Percentiles rank a stretch among this genome's conserved stretches.
Evolutionary conservation across 192 early-diverging fungal species (phyloP).

Genomic region (Coemansia sp.): DNA sequence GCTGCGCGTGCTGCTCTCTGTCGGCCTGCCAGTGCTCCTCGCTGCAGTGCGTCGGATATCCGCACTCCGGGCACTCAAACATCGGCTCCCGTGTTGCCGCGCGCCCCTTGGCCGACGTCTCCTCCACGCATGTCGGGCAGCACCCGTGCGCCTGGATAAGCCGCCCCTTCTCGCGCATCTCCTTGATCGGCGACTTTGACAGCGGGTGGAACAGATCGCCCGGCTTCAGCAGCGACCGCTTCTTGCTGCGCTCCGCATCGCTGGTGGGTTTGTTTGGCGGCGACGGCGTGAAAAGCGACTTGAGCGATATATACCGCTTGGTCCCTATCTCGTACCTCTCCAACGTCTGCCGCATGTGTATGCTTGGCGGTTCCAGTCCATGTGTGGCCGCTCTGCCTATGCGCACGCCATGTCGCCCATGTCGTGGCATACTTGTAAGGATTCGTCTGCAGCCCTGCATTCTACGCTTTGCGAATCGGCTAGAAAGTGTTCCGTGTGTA

Average conservation of each 20-base stretch:
- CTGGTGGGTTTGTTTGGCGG: conserved; percentile 19
- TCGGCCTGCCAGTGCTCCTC: conserved; percentile 67
- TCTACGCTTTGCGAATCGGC: background rate
- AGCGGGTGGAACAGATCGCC: conserved; percentile 71
- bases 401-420: background rate
- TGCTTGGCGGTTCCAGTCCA: background rate
- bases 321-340: background rate
- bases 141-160: conserved; percentile 66
- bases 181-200: conserved; percentile 66
- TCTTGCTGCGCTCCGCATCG: conserved; percentile 12
- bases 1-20: conserved; percentile 57
- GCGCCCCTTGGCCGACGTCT: conserved; percentile 40
- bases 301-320: conserved; percentile 37
- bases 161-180: conserved; percentile 64
- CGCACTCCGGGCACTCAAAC: conserved; percentile 77
- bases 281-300: conserved; percentile 49
- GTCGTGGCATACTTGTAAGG: background rate
- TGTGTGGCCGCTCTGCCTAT: background rate
- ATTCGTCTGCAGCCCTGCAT: conserved; percentile 5
- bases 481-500: no score
- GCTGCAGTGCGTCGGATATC: conserved; percentile 78
- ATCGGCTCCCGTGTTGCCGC: conserved; percentile 54
- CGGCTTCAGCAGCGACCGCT: conserved; percentile 28
- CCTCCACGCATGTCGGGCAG: conserved; percentile 68
- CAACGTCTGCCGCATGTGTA: background rate